Base-by-base conservation (phyloP, 441 rosid species). In the Dalechampia spathulata region DNA sequence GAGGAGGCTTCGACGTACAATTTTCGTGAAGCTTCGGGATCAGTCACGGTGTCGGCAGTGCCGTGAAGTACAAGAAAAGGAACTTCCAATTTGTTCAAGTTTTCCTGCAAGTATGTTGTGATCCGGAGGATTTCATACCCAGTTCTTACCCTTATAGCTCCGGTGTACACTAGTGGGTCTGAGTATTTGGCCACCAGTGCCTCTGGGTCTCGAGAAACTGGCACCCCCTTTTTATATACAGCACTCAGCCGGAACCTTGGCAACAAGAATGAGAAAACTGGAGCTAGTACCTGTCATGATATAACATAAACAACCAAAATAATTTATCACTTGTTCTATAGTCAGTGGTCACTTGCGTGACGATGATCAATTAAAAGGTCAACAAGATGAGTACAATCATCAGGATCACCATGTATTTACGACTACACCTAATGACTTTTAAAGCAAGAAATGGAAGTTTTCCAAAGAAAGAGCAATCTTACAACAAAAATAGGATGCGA, bases 101-200 rank as follows among this genome's bases (percentile, higher is more conserved):
- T 85, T 66, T 72, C 87, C 72, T 78, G 87, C 75, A 90, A 72
- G 74, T 62, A 72, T 9, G 77, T 47, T 36, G 88, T 53, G 32
- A 76, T 79, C 49, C 85, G 62, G 15, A 90, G 98, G 55, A 90
- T 87, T 72, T 90, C 98, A n/a, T 85, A 87, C 1, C 96, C 98
- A 7, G 98, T 90, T 60, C 79, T 75, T 11, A 82, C 79, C 38
- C 96, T 62, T 59, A 90, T 72, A 46, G 81, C 66, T 47, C 83
- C 94, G 0, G 94, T 90, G 74, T 80, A 83, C 42, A 90, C 94
- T 22, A 90, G 75, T 1, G 97, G 97, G 52, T 90, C 97, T 1
- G 97, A 80, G 66, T 90, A 90, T 62, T 90, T 90, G 5, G 90
- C 85, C 47, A 75, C 44, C 0, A 90, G 80, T 19, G 98, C 98